Percentiles rank a stretch among this genome's conserved stretches.
phyloP scores from a whole-genome alignment of 805 yeast genomes.

The Monosporozyma servazzii region DNA sequence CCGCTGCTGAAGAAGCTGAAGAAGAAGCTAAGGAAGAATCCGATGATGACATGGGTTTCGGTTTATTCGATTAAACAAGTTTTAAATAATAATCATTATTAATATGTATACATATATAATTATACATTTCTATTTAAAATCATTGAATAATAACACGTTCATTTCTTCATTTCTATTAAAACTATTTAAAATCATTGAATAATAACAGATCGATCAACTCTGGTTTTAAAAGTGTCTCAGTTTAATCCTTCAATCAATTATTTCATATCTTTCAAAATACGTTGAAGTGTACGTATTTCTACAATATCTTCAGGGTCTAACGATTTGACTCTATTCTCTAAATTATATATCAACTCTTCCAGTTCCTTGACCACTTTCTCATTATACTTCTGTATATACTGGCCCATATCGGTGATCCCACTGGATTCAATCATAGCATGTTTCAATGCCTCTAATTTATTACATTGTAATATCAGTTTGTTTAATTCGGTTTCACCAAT shows the following conservation, averaged over 20 bases:
- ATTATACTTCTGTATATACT: slow-evolving; percentile 11
- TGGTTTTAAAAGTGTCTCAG: too few species aligned
- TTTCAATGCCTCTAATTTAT: slow-evolving; percentile 5
- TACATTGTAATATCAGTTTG: slow-evolving; percentile 4
- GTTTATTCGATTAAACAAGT: slow-evolving; percentile 69
- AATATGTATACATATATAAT: slow-evolving; percentile 3
- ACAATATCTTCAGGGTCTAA: slow-evolving; percentile 1
- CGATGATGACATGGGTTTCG: slow-evolving; percentile 87
- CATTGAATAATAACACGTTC: neutral
- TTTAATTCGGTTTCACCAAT: slow-evolving; percentile 8
- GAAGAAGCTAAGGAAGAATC: slow-evolving; percentile 58
- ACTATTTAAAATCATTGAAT: too few species aligned
- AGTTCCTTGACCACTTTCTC: slow-evolving; percentile 7
- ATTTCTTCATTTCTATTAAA: neutral
- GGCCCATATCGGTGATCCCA: slow-evolving; percentile 1
- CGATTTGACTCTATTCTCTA: slow-evolving; percentile 16
- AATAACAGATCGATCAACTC: too few species aligned
- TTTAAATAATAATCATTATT: too few species aligned
- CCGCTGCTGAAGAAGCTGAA: slow-evolving; percentile 45
- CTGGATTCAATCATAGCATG: slow-evolving; percentile 6
- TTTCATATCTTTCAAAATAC: neutral
- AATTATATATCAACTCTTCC: slow-evolving; percentile 9
- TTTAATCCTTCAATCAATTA: too few species aligned
- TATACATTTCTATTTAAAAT: neutral
- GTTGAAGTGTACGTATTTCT: neutral